A percentile compares a stretch with the other conserved stretches of the same genome.
Conservation (phyloP, 495 filamentous ascomycete genomes). For the Podospora appendiculata region DNA sequence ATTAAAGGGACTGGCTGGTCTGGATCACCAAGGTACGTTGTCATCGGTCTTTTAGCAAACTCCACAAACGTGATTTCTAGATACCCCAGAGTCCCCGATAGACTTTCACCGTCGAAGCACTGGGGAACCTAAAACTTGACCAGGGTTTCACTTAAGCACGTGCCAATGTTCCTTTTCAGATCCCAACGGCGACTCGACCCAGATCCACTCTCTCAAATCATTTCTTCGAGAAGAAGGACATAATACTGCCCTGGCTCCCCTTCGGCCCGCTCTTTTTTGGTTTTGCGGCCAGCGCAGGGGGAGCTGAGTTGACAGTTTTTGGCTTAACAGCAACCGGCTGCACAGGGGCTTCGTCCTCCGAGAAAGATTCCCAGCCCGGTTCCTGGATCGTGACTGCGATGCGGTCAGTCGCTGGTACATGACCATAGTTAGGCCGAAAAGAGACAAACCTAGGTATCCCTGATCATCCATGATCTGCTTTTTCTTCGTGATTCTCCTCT, state of each 20-base stretch:
- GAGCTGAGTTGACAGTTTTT: conserved; percentile 5
- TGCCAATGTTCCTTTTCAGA: neutral
- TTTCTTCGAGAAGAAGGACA: conserved; percentile 90
- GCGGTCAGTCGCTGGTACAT: neutral
- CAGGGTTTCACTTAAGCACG: no score
- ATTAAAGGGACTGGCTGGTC: no score
- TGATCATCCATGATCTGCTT: conserved; percentile 86
- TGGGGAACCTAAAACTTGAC: no score
- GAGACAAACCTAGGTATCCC: conserved; percentile 59
- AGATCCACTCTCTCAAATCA: conserved; percentile 5
- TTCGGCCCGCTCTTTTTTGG: conserved; percentile 55
- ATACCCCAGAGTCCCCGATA: no score
- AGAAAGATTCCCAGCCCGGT: conserved; percentile 88
- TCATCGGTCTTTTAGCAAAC: no score
- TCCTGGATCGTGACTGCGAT: conserved; percentile 84
- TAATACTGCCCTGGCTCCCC: conserved; percentile 76
- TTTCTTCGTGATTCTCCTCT: conserved; percentile 81
- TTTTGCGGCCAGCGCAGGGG: conserved; percentile 27
- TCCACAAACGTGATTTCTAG: no score
- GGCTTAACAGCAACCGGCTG: conserved; percentile 38
- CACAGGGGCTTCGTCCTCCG: conserved; percentile 65
- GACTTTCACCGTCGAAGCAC: no score
- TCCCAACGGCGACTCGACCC: neutral
- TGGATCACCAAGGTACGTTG: no score
- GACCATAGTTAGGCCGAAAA: neutral